Base-by-base conservation (phyloP, 768 basidiomycete species). In the Boletus rubroflammeus region DNA sequence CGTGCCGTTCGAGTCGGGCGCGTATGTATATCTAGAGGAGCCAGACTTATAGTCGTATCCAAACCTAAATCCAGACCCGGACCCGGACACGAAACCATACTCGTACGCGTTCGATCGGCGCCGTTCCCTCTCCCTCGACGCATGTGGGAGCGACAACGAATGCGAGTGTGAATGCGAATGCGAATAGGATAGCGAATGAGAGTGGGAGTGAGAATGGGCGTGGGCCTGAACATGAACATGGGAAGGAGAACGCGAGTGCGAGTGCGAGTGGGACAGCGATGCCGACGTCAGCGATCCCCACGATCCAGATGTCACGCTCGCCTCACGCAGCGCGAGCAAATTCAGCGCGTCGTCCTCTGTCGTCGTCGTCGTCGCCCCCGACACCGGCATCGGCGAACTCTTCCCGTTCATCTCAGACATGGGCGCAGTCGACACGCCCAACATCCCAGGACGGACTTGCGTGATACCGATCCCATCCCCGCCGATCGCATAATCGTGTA, bases 401-500 rank as follows among this genome's bases (percentile, higher is more conserved):
- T 1, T 32, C 49, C 14, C 51, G 8, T 25, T 10, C 13, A 3
- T 17, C 29, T 13, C 13, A 5, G 39, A 11, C 28, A 15, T 25
- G 4, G 38, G 21, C 3, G 52, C 19, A 0, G 58, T 59, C 1
- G 69, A 67, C 14, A 79, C 68, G 21, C 71, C 73, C 25, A 86
- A 66, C 10, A 78, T 60, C 28, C 84, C 84, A 19, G 86, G 85
- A 32, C 83, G 77, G 17, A 88, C 72, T 50, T 83, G 83, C 5
- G 82, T 83, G 39, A 84, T 74, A 13, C 75, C 75, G 26, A 72
- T 28, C 13, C 35, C 44, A 25, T n/a, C 72, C 42, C 55, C 57
- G 61, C 66, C 48, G 1, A 86, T 68, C 38, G 82, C 64, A 62
- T 85, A 88, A 66, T 87, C 82, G 58, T 88, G 85, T 62, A 89